These are phyloP conservation scores for Nosema muscidifuracis DNA, from an alignment of 371 early-diverging fungal genomes.

Conservation along the genomic window DNA sequence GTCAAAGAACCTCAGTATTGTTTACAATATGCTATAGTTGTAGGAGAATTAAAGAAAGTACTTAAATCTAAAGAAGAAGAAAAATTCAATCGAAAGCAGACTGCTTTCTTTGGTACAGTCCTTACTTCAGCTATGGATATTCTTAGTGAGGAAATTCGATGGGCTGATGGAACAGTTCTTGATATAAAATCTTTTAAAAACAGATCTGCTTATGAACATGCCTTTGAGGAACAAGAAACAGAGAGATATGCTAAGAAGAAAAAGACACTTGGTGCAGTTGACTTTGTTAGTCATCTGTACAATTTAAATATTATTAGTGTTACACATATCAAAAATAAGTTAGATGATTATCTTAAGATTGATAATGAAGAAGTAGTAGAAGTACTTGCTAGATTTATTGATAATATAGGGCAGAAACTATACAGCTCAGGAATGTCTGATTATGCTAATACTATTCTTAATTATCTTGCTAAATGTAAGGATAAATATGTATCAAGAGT, in stretches of 20 bases:
- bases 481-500: constrained; percentile 39
- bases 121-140: constrained; percentile 22
- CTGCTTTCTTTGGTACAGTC: constrained; percentile 54
- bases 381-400: constrained; percentile 36
- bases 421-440: constrained; percentile 9
- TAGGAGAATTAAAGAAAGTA: constrained; percentile 41
- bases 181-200: background rate
- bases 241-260: constrained; percentile 29
- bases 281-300: constrained; percentile 37
- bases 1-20: constrained; percentile 38
- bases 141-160: constrained; percentile 30
- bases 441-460: constrained; percentile 18
- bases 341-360: constrained; percentile 22
- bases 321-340: constrained; percentile 8
- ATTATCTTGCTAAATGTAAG: constrained; percentile 9
- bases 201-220: constrained; percentile 23
- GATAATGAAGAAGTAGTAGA: constrained; percentile 41
- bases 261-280: constrained; percentile 41
- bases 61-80: constrained; percentile 49
- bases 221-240: constrained; percentile 41
- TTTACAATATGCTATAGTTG: constrained; percentile 33
- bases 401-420: constrained; percentile 28
- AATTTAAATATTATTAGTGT: constrained; percentile 28
- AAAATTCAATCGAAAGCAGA: constrained; percentile 18
- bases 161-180: constrained; percentile 17